Evolutionary conservation across 2,329 filamentous ascomycete genomes (phyloP).

Genomic region (Xylariales sp.): DNA sequence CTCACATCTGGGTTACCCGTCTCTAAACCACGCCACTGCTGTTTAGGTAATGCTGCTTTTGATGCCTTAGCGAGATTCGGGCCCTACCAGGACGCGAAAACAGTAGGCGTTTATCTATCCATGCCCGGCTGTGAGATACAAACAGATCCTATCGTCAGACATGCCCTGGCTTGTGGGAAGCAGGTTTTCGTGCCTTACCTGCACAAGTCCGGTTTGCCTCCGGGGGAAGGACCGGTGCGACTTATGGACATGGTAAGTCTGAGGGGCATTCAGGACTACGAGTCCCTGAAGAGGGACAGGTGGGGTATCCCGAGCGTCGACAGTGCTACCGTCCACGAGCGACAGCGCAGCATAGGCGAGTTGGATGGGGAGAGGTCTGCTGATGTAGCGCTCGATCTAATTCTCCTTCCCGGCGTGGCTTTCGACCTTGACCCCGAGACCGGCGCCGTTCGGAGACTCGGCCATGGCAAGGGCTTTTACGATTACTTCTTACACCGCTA

Average conservation of each 20-base stretch:
- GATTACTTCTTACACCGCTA: slow-evolving; percentile 90
- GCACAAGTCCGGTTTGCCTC: slow-evolving; percentile 67
- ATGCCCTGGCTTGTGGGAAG: slow-evolving; percentile 83
- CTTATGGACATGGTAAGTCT: slow-evolving; percentile 97
- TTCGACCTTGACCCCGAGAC: slow-evolving; percentile 74
- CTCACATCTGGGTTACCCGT: not conserved
- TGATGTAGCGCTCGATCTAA: slow-evolving; percentile 76
- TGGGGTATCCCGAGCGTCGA: slow-evolving; percentile 96
- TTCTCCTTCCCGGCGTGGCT: slow-evolving; percentile 91
- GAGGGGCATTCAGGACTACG: slow-evolving; percentile 78
- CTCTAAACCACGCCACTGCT: slow-evolving; percentile 22
- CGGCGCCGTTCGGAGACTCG: slow-evolving; percentile 76
- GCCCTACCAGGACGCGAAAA: slow-evolving; percentile 79
- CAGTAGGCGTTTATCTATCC: slow-evolving; percentile 88
- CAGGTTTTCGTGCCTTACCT: slow-evolving; percentile 93
- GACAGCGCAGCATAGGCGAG: slow-evolving; percentile 80
- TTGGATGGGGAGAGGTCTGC: slow-evolving; percentile 58
- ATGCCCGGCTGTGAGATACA: slow-evolving; percentile 92
- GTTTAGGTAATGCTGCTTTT: slow-evolving; percentile 72
- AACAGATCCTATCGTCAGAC: slow-evolving; percentile 82
- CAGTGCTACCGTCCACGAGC: slow-evolving; percentile 69
- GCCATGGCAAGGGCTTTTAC: slow-evolving; percentile 97
- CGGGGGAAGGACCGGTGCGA: slow-evolving; percentile 65
- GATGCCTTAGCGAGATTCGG: slow-evolving; percentile 72
- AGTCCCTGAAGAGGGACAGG: slow-evolving; percentile 78